Conservation (phyloP, 2,329 filamentous ascomycete genomes). For the Purpureocillium lavendulum region DNA sequence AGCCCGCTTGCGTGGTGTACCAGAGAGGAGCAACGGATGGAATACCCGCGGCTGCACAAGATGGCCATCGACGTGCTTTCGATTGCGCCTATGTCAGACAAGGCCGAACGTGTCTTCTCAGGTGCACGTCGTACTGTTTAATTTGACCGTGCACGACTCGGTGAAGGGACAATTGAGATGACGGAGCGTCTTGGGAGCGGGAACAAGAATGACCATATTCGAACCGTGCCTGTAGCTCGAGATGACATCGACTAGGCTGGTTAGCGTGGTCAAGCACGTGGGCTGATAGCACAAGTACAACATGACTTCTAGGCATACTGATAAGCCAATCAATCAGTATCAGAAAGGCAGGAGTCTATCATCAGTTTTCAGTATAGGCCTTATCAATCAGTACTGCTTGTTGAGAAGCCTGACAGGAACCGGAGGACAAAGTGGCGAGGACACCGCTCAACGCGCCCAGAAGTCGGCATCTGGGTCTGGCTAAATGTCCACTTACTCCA, state of each 20-base stretch:
- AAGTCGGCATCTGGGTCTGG: no score
- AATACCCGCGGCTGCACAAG: constrained; percentile 3
- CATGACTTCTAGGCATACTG: neutral
- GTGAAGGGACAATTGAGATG: constrained; percentile 6
- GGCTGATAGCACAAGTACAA: no score
- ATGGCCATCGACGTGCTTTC: constrained; percentile 4
- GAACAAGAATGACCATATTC: constrained; percentile 5
- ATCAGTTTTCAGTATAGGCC: constrained; percentile 5
- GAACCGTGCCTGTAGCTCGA: constrained; percentile 1
- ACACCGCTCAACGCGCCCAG: no score
- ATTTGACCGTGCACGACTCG: constrained; percentile 4
- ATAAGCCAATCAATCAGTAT: constrained; percentile 2
- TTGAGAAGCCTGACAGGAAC: constrained; percentile 6
- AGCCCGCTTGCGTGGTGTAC: constrained; percentile 4
- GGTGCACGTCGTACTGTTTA: constrained; percentile 4
- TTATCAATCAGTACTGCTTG: constrained; percentile 8
- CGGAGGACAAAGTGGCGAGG: no score
- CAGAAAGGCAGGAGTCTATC: constrained; percentile 1
- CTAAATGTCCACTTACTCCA: no score
- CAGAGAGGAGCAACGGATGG: constrained; percentile 5
- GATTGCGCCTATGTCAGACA: constrained; percentile 5
- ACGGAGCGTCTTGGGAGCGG: constrained; percentile 6
- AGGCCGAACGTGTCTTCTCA: constrained; percentile 4
- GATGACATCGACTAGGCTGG: no score
- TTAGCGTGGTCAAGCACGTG: no score